Base-by-base conservation (phyloP, 768 basidiomycete species). In the Sporobolomyces pararoseus region DNA sequence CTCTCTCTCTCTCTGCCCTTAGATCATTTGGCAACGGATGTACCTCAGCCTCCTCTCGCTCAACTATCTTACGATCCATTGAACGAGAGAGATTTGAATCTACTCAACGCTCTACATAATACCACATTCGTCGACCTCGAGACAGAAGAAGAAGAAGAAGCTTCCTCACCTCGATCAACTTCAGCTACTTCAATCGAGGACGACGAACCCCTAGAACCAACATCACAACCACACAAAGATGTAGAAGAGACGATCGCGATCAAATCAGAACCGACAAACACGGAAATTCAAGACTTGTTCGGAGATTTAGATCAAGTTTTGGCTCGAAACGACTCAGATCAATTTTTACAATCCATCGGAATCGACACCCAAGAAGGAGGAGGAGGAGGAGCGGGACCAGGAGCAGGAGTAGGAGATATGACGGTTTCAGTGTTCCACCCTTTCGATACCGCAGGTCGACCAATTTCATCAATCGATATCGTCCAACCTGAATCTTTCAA, bases 11-110 rank as follows among this genome's bases (percentile, higher is more conserved):
- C 14, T 59, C 10, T 39, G 4, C 35, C 39, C 31, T n/a, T 34
- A 70, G 69, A 70, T 34, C 60, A 53, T 42, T 37, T 65, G 25
- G 60, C 50, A 14, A 12, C 39, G 14, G 35, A n/a, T 7, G 29
- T 25, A 9, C 27, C 32, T 1, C 44, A 25, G 19, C 44, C 51
- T 2, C 69, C 69, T 4, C 12, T 66, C 44, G 19, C 32, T 23
- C 69, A 66, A 19, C 51, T 70, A 12, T 44, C 37, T 10, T 70
- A 65, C 53, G 64, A 66, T 37, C 62, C 69, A 1, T 60, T 70
- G 25, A 14, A 29, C 7, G 44, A 31, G 1, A 1, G 13, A 29
- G 69, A 65, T 27, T 59, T 70, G 35, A n/a, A n/a, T 7, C 61
- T 68, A 44, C 49, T 68, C 54, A 34, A 63, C 29, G 27, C 44